A percentile compares a stretch with the other conserved stretches of the same genome.
phyloP scores from a whole-genome alignment of 2,329 filamentous ascomycete genomes.

The Magnaporthiopsis rhizophila region DNA sequence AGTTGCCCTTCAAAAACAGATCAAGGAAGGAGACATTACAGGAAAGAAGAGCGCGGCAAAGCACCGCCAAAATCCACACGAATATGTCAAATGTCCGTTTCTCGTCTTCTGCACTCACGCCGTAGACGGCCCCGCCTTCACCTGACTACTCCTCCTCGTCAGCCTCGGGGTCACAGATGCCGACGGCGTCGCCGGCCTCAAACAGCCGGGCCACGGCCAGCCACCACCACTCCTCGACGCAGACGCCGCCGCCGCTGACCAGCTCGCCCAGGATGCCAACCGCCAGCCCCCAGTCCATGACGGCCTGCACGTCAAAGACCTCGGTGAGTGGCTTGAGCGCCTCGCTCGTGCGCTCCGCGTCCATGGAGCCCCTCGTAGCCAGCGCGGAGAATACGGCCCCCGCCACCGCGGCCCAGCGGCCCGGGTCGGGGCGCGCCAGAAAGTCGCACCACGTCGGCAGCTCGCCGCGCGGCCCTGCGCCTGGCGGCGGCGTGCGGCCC shows the following conservation, averaged over 20 bases:
- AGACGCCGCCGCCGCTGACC: slow-evolving; percentile 23
- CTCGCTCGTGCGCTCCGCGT: slow-evolving; percentile 41
- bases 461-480: slow-evolving; percentile 32
- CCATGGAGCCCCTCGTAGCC: slow-evolving; percentile 53
- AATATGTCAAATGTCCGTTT: not conserved
- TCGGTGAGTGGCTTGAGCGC: slow-evolving; percentile 52
- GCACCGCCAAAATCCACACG: not conserved
- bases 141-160: not conserved
- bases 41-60: not conserved
- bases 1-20: not conserved
- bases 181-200: slow-evolving; percentile 8
- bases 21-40: not conserved
- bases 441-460: slow-evolving; percentile 69
- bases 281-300: slow-evolving; percentile 50
- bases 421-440: slow-evolving; percentile 48
- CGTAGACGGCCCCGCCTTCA: no score
- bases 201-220: slow-evolving; percentile 38
- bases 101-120: not conserved
- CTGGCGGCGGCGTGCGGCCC: not conserved
- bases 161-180: not conserved
- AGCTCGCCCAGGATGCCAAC: slow-evolving; percentile 42
- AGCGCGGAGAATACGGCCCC: slow-evolving; percentile 54
- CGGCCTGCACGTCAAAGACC: slow-evolving; percentile 51
- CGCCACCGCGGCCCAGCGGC: slow-evolving; percentile 57
- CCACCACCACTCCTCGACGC: slow-evolving; percentile 61